These are phyloP conservation scores for Coemansia interrupta DNA, from an alignment of 192 early-diverging fungal genomes.

Conservation along the genomic window DNA sequence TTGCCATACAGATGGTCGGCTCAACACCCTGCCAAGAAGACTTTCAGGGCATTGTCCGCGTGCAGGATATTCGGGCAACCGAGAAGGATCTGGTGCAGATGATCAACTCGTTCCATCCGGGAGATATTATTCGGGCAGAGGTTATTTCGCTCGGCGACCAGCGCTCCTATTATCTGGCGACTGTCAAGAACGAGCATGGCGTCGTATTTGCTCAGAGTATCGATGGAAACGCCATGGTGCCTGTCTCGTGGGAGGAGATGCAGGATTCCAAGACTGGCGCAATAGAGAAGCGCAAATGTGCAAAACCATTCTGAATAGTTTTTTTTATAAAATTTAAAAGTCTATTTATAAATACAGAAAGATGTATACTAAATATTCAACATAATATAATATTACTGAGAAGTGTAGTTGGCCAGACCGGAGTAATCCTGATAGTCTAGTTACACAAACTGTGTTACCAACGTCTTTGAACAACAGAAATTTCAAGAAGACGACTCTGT, in stretches of 20 bases:
- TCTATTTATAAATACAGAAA: no score
- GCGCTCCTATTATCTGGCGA: slow-evolving; percentile 85
- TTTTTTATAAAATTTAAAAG: no score
- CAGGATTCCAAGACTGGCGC: slow-evolving; percentile 85
- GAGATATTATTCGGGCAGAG: slow-evolving; percentile 85
- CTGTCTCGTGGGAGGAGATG: slow-evolving; percentile 98
- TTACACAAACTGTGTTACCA: no score
- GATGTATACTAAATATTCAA: no score
- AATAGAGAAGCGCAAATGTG: slow-evolving; percentile 90
- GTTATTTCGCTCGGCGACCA: slow-evolving; percentile 92
- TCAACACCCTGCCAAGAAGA: slow-evolving; percentile 74
- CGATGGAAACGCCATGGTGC: slow-evolving; percentile 81
- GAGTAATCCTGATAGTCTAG: no score
- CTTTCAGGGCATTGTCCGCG: slow-evolving; percentile 84
- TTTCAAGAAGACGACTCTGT: no score
- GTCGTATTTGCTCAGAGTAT: slow-evolving; percentile 89
- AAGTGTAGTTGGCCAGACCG: no score
- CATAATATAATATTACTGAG: no score
- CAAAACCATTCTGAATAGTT: slow-evolving; percentile 81
- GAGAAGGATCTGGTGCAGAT: slow-evolving; percentile 95
- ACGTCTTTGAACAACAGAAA: no score
- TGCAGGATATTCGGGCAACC: slow-evolving; percentile 92
- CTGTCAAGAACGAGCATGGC: slow-evolving; percentile 88
- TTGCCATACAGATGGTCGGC: slow-evolving; percentile 90
- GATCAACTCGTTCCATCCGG: slow-evolving; percentile 84